Base-by-base conservation (phyloP, 805 yeast genomes). In the Teunomyces gatunensis region DNA sequence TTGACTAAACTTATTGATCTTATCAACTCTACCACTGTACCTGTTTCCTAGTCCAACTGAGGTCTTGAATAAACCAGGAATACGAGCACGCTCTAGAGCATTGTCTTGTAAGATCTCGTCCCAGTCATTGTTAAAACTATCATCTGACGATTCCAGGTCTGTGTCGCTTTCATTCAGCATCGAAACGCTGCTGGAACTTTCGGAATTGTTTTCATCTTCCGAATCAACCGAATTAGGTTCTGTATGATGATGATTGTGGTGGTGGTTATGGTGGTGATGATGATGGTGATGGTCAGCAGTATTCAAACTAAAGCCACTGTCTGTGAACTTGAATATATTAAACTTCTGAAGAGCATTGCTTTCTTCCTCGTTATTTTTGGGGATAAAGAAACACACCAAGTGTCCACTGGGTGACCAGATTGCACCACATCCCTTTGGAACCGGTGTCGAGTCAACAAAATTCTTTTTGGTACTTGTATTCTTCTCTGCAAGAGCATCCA, bases 361-460 rank as follows among this genome's bases (percentile, higher is more conserved):
- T 67, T 58, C 57, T 7, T 59, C 65, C 11, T 58, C 58, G 28
- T 49, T 46, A 4, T 48, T 43, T 43, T 79, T 79, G 0, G 85
- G 83, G 7, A 85, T 78, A 65, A 89, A 89, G 58, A 91, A 91
- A 59, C 96, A 88, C 1, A 91, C 85, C 44, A 91, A 69, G 49
- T 81, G 81, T 0, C 97, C 97, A 3, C 80, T 77, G 10, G 81
- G 77, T 0, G 95, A 76, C 96, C 97, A 91, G 1, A 81, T 72
- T 0, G 96, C 97, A 7, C 97, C 97, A 69, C 96, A 91, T 7
- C 90, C 94, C 59, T 88, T 90, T 0, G 97, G 97, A 11, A 91
- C 77, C 0, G 97, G 97, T 0, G 96, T 88, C 35, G 89, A 84
- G 59, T 89, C 96, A 57, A 83, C 78, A 3, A 73, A 57, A 1